Conservation (phyloP, 805 yeast genomes). For the Isabelozyma pseudorhagii region DNA sequence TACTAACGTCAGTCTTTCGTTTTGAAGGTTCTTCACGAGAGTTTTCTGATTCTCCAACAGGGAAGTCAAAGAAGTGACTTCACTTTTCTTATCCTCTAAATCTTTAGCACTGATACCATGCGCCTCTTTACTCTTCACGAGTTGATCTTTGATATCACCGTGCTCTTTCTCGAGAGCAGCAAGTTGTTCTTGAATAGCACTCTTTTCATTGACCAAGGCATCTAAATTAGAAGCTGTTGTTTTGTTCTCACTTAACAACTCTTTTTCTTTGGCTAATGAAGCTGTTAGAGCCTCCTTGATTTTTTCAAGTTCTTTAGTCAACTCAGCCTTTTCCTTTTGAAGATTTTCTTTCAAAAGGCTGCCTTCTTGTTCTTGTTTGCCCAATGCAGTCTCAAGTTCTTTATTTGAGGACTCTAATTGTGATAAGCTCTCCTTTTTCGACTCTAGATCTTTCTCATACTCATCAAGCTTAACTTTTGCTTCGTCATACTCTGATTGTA, state of each 20-base stretch:
- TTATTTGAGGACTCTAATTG: not conserved
- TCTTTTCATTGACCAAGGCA: not conserved
- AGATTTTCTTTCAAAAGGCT: not conserved
- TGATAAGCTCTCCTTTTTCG: not conserved
- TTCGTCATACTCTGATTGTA: not conserved
- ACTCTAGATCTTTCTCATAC: not conserved
- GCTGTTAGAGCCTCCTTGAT: not conserved
- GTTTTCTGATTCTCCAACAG: not conserved
- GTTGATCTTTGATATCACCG: not conserved
- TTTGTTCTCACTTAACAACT: not conserved
- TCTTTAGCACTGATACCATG: not conserved
- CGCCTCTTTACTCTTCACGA: not conserved
- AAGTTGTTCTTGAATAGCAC: not conserved
- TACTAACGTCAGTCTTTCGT: not conserved
- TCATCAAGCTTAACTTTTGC: not conserved
- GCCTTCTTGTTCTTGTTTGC: not conserved
- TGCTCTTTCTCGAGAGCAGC: not conserved
- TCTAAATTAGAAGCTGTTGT: not conserved
- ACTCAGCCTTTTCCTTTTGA: not conserved
- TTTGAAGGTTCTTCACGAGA: not conserved
- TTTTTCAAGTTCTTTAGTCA: not conserved
- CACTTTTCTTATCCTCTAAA: not conserved
- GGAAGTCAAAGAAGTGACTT: not conserved
- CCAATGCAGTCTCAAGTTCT: not conserved
- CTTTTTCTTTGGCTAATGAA: not conserved